Percentiles rank a stretch among this genome's conserved stretches.
phyloP scores from a whole-genome alignment of 805 yeast species.

The Barnettozyma californica region DNA sequence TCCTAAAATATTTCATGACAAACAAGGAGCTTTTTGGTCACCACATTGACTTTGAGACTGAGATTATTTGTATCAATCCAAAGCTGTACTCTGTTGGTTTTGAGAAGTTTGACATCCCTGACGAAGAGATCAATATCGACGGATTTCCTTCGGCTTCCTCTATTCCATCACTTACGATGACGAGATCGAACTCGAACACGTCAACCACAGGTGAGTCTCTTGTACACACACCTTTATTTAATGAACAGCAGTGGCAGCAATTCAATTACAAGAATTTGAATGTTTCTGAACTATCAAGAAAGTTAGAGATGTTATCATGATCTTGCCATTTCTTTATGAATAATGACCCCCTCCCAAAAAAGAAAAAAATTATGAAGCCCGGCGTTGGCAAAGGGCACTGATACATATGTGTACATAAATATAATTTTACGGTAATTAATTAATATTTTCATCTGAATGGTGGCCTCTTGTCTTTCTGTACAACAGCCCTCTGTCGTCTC shows the following conservation, averaged over 20 bases:
- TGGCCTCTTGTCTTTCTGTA: slow-evolving; percentile 18
- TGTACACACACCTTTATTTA: slow-evolving; percentile 5
- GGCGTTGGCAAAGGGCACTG: neutral
- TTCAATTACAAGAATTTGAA: slow-evolving; percentile 17
- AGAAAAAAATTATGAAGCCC: neutral
- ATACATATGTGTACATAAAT: neutral
- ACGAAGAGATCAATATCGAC: slow-evolving; percentile 1
- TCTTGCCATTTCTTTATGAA: neutral
- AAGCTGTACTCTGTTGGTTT: slow-evolving; percentile 19
- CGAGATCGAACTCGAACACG: slow-evolving; percentile 19
- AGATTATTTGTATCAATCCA: slow-evolving; percentile 21
- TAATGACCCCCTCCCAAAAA: neutral
- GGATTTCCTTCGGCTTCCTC: neutral
- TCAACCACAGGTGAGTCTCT: slow-evolving; percentile 5
- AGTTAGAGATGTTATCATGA: slow-evolving; percentile 13
- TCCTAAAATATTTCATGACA: slow-evolving; percentile 20
- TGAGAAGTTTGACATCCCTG: slow-evolving; percentile 16
- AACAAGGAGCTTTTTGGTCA: slow-evolving; percentile 3
- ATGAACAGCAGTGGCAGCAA: slow-evolving; percentile 11
- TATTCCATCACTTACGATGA: slow-evolving; percentile 17
- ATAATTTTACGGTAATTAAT: neutral
- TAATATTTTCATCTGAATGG: slow-evolving; percentile 18
- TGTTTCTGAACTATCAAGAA: slow-evolving; percentile 17
- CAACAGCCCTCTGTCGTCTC: slow-evolving; percentile 12
- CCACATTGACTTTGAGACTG: slow-evolving; percentile 11